Evolutionary conservation across 225 moss, liverwort and hornwort genomes (phyloP).

Genomic region (Bryum argenteum): DNA sequence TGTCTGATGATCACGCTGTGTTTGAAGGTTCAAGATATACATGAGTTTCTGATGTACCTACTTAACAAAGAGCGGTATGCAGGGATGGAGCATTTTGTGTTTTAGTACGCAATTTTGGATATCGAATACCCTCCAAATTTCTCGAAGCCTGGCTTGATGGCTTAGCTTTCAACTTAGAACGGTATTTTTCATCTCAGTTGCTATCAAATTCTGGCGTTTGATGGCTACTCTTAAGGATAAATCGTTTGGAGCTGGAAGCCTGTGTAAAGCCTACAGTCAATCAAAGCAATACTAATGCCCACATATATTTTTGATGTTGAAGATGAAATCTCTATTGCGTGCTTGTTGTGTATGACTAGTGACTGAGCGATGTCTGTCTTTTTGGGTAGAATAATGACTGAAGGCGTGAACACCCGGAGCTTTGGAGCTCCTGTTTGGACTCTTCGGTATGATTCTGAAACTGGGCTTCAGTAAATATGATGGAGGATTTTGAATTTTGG

Average conservation of each 20-base stretch:
- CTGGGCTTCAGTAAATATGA: slow-evolving; percentile 1
- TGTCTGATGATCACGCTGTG: slow-evolving; percentile 19
- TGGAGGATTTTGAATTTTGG: neutral
- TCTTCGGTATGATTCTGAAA: slow-evolving; percentile 54
- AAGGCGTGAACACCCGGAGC: slow-evolving; percentile 71
- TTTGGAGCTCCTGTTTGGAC: slow-evolving; percentile 87
- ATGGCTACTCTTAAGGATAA: slow-evolving; percentile 20
- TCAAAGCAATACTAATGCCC: neutral
- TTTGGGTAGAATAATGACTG: slow-evolving; percentile 71
- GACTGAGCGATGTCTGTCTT: slow-evolving; percentile 18
- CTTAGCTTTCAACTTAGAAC: slow-evolving; percentile 73
- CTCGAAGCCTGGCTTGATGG: slow-evolving; percentile 78
- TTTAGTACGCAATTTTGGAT: slow-evolving; percentile 70
- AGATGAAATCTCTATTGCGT: neutral
- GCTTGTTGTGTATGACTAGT: slow-evolving; percentile 21
- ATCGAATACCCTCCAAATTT: slow-evolving; percentile 46
- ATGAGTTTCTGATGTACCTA: slow-evolving; percentile 10
- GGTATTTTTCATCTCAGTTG: slow-evolving; percentile 43
- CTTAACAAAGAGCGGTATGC: slow-evolving; percentile 28
- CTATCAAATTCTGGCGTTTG: neutral
- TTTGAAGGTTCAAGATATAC: slow-evolving; percentile 8
- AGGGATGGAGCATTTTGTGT: slow-evolving; percentile 93
- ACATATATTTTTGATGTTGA: neutral
- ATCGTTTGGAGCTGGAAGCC: slow-evolving; percentile 28
- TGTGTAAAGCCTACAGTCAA: slow-evolving; percentile 1